phyloP scores from a whole-genome alignment of 495 filamentous ascomycete species.

The Beverwykella pulmonaria region DNA sequence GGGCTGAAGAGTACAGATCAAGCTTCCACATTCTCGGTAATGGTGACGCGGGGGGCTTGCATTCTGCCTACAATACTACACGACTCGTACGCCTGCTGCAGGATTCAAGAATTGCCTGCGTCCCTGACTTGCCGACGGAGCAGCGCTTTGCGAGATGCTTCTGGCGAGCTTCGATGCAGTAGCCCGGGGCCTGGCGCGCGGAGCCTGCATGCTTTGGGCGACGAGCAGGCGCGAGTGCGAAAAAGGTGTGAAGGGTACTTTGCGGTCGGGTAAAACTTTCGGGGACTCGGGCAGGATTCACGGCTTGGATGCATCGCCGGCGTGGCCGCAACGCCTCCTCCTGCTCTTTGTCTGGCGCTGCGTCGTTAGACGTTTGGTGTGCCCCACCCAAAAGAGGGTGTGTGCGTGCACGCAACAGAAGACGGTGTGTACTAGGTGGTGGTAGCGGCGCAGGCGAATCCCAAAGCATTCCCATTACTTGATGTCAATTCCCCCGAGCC shows the following conservation, averaged over 20 bases:
- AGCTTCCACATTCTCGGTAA: conserved; percentile 14
- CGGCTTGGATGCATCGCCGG: background rate
- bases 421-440: too few relatives aligned
- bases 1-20: background rate
- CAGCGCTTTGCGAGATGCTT: too few relatives aligned
- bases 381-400: too few relatives aligned
- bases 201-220: too few relatives aligned
- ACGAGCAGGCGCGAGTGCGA: too few relatives aligned
- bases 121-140: too few relatives aligned
- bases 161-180: too few relatives aligned
- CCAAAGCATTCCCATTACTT: conserved; percentile 25
- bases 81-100: background rate
- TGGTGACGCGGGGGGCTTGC: conserved; percentile 22
- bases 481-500: conserved; percentile 23
- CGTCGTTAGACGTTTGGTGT: too few relatives aligned
- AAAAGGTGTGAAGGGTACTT: conserved; percentile 1
- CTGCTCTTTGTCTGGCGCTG: background rate
- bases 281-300: background rate
- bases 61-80: too few relatives aligned
- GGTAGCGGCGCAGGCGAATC: too few relatives aligned
- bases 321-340: background rate
- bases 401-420: conserved; percentile 1
- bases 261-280: conserved; percentile 18
- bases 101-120: too few relatives aligned
- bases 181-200: too few relatives aligned